Evolutionary conservation across 2,329 filamentous ascomycete genomes (phyloP).

Genomic region (Fusarium sp.): DNA sequence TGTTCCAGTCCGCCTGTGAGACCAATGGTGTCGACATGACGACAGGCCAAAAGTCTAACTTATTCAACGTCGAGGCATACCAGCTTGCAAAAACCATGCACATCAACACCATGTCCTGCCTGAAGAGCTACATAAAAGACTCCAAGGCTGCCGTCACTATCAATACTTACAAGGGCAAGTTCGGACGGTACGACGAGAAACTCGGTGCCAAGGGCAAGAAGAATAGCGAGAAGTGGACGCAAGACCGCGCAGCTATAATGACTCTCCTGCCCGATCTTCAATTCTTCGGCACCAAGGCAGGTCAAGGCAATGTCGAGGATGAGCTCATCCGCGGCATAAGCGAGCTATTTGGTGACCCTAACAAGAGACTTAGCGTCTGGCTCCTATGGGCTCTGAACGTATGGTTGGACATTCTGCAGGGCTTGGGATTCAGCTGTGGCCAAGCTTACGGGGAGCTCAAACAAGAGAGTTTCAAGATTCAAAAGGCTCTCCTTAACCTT

Average conservation of each 20-base stretch:
- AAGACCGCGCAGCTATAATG: conserved; percentile 27
- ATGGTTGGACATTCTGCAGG: conserved; percentile 38
- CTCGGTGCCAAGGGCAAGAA: background rate
- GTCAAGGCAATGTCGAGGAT: conserved; percentile 25
- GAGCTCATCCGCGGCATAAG: conserved; percentile 33
- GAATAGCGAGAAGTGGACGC: conserved; percentile 14
- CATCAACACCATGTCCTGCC: conserved; percentile 5
- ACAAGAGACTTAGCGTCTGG: conserved; percentile 17
- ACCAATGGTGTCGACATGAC: conserved; percentile 4
- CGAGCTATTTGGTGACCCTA: background rate
- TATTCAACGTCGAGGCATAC: conserved; percentile 27
- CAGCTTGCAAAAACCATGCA: conserved; percentile 5
- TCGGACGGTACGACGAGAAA: conserved; percentile 36
- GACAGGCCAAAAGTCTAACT: too few relatives aligned
- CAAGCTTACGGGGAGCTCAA: conserved; percentile 7
- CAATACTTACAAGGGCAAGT: conserved; percentile 32
- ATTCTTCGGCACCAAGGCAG: conserved; percentile 11
- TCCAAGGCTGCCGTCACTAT: background rate
- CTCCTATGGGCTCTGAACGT: conserved; percentile 30
- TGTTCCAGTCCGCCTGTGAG: conserved; percentile 5
- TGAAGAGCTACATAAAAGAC: background rate
- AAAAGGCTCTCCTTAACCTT: conserved; percentile 27
- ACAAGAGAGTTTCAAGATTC: conserved; percentile 30
- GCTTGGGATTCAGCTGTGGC: background rate
- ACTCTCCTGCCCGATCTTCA: conserved; percentile 26